Percentiles rank a stretch among this genome's conserved stretches.
phyloP scores from a whole-genome alignment of 225 moss, liverwort and hornwort species.

The Polytrichum formosum region DNA sequence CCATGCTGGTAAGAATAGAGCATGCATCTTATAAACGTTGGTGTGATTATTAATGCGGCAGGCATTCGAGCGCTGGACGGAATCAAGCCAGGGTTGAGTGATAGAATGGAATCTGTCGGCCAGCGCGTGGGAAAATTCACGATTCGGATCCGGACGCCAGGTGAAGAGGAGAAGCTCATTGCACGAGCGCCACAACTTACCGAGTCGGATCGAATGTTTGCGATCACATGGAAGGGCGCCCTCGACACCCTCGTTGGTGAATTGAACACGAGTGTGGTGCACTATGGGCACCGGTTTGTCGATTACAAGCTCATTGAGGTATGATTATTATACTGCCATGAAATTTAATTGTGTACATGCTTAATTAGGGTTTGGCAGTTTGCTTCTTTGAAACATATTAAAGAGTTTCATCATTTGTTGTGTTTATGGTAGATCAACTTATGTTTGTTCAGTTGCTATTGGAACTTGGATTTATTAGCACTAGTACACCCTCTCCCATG shows the following conservation, averaged over 20 bases:
- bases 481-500: too few relatives aligned
- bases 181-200: conserved; percentile 12
- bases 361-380: too few relatives aligned
- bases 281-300: conserved; percentile 42
- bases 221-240: conserved; percentile 40
- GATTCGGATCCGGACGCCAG: conserved; percentile 14
- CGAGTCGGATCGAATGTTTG: conserved; percentile 27
- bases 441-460: too few relatives aligned
- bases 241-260: conserved; percentile 19
- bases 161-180: conserved; percentile 22
- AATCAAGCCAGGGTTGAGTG: conserved; percentile 35
- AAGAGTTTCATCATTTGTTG: too few relatives aligned
- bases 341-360: too few relatives aligned
- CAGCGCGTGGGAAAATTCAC: conserved; percentile 9
- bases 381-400: too few relatives aligned
- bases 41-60: conserved; percentile 9
- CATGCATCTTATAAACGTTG: not conserved
- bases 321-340: not conserved
- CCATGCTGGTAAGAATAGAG: not conserved
- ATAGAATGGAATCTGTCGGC: conserved; percentile 22
- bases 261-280: conserved; percentile 17
- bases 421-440: too few relatives aligned
- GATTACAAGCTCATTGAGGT: conserved; percentile 40
- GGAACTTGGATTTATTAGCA: too few relatives aligned
- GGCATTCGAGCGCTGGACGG: conserved; percentile 63